Conservation (phyloP, 495 filamentous ascomycete genomes). For the Neurospora sp. region DNA sequence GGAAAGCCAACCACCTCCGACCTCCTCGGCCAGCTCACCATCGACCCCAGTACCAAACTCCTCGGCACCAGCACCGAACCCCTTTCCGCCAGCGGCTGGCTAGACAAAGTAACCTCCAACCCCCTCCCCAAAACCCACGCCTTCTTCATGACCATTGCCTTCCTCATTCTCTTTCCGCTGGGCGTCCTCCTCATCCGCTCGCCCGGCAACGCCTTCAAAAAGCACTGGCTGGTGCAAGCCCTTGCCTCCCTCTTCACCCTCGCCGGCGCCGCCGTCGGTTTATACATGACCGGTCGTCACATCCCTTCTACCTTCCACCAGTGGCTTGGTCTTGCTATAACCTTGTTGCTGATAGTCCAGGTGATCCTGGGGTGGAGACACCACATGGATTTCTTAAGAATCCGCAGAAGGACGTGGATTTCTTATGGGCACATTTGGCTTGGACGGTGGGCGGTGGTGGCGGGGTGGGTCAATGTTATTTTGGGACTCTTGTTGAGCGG, state of each 20-base stretch:
- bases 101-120: slow-evolving; percentile 2
- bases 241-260: slow-evolving; percentile 6
- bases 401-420: slow-evolving; percentile 17
- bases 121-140: slow-evolving; percentile 10
- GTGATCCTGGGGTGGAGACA: slow-evolving; percentile 22
- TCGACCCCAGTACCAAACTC: neutral
- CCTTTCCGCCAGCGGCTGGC: slow-evolving; percentile 3
- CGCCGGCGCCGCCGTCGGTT: slow-evolving; percentile 9
- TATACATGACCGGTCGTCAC: slow-evolving; percentile 4
- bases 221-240: slow-evolving; percentile 20
- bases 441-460: slow-evolving; percentile 8
- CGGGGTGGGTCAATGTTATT: slow-evolving; percentile 20
- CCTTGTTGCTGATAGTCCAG: slow-evolving; percentile 8
- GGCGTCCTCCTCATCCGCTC: slow-evolving; percentile 13
- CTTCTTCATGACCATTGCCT: slow-evolving; percentile 13
- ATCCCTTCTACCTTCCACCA: slow-evolving; percentile 15
- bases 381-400: slow-evolving; percentile 16
- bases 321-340: slow-evolving; percentile 11
- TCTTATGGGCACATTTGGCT: slow-evolving; percentile 18
- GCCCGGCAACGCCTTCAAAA: slow-evolving; percentile 9
- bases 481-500: slow-evolving; percentile 9
- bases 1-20: neutral
- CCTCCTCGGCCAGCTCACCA: neutral
- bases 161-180: slow-evolving; percentile 13
- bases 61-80: slow-evolving; percentile 7